These are phyloP conservation scores for Boletus rubropictus DNA, from an alignment of 768 basidiomycete species.

Conservation along the genomic window DNA sequence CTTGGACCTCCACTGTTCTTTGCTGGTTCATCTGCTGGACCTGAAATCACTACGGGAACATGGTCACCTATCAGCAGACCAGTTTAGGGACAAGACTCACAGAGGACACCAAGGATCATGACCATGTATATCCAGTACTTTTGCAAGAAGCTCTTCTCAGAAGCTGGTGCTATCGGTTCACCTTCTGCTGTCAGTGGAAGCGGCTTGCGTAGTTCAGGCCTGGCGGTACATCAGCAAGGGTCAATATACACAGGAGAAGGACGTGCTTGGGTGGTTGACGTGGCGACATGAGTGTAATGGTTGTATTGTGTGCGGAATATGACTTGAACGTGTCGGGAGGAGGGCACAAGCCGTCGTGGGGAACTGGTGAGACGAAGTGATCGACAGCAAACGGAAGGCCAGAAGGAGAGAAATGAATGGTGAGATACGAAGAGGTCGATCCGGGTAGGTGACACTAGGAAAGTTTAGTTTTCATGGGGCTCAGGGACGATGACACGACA, in stretches of 20 bases:
- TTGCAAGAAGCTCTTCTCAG: constrained; percentile 76
- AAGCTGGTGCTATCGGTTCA: constrained; percentile 49
- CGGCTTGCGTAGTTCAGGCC: constrained; percentile 63
- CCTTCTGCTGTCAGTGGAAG: constrained; percentile 65
- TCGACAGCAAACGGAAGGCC: constrained; percentile 59
- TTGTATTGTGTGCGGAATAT: constrained; percentile 41
- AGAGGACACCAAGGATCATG: constrained; percentile 48
- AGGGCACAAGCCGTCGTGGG: constrained; percentile 65
- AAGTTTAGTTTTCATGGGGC: constrained; percentile 9
- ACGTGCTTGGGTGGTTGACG: constrained; percentile 54
- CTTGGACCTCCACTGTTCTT: constrained; percentile 16
- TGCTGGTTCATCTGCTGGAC: constrained; percentile 26
- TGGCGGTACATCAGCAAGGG: constrained; percentile 25
- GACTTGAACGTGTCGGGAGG: constrained; percentile 16
- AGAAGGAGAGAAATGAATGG: constrained; percentile 46
- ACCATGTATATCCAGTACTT: constrained; percentile 89
- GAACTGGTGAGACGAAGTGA: constrained; percentile 63
- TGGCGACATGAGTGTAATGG: constrained; percentile 46
- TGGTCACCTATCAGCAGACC: not conserved
- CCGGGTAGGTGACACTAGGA: constrained; percentile 62
- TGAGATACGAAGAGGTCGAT: constrained; percentile 49
- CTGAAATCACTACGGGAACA: constrained; percentile 23
- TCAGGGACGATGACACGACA: constrained; percentile 50
- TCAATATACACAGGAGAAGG: not conserved
- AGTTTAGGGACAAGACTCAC: constrained; percentile 37